Evolutionary conservation across 345 rosid genomes (phyloP), one percentile per base, ranked within the genome.

Genomic region (Salix purpurea): DNA sequence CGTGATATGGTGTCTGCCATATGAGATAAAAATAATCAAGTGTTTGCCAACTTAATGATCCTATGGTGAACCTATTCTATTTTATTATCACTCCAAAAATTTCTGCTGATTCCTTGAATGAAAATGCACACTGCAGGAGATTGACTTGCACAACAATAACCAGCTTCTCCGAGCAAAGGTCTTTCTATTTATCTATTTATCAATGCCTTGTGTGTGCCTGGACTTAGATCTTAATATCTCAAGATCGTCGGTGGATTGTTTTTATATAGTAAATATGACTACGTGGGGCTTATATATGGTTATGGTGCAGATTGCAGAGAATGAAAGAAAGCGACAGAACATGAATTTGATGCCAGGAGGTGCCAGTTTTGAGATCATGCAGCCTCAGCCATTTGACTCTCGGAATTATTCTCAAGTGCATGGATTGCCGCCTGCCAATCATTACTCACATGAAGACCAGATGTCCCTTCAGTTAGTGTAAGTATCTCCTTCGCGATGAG

Each of bases 91-190:
- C 64, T 10, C 64, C 28, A 12, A 58, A 9, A 23, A 8, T 3
- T 23, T 28, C 65, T 36, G 24, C 37, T 44, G 23, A 58, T 61
- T 70, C 34, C 4, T 42, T 42, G 12, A 62, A 37, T 11, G 26
- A 62, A 76, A 62, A 30, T 65, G 30, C 28, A 11, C 19, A 46
- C 30, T 73, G 79, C 86, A 93, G 99, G 99, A 93, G 87, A 85
- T 90, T 74, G 99, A 96, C 76, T 88, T 96, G 91, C 96, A 96
- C 85, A 93, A 88, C 83, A 92, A 83, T 76, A 96, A 96, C 85
- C 98, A 96, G 84, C 85, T 91, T 79, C 99, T 96, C 70, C 92
- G 98, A 75, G 91, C 98, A 23, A 93, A 93, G 98, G 99, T 96
- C 30, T 58, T 39, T 58, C 16, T 69, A 24, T 70, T 32, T 75